Evolutionary conservation across 2,329 filamentous ascomycete species (phyloP), one percentile per base, ranked within the genome.

Genomic region (Fulvia fulva): DNA sequence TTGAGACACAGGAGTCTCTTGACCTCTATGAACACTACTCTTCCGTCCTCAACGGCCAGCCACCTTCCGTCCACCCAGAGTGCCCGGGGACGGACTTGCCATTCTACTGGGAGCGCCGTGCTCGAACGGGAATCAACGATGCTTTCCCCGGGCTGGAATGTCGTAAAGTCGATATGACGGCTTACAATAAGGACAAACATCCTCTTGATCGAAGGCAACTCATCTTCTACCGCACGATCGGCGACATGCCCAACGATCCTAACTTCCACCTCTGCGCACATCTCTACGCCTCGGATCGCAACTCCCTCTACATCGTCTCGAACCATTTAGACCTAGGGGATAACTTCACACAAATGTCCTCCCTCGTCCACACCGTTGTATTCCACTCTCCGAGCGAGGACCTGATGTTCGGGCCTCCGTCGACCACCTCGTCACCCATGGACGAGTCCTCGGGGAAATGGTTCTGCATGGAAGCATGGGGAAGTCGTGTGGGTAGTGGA

Each of bases 261-360:
- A 85, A 85, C 62, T 68, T 85, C 19, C 82, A 84, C 62, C 78
- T 81, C 0, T 82, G 80, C 63, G 81, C 81, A 2, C 83, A 85
- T 67, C 72, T 84, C 45, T 85, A 83, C 64, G 78, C 81, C 0
- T 81, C 78, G 32, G 83, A 84, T 63, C 77, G 79, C 23, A 84
- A 84, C 57, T 80, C 79, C 19, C 70, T 84, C 12, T 78, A 80
- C 67, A 69, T 83, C 46, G 76, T 83, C 1, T 74, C 79, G 2
- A 80, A 80, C 22, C 77, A 81, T 16, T 67, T 80, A n/a, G 76
- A 76, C 0, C 69, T 77, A 23, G 73, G 71, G 23, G 69, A 74
- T 37, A 61, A 68, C 6, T 76, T 72, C 59, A 71, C 67, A 0
- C 73, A 73, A 22, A 78, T 81, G 73, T 77, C 76, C 5, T 80